These are phyloP conservation scores for Termitomyces titanicus DNA, from an alignment of 768 basidiomycete species.

Conservation along the genomic window DNA sequence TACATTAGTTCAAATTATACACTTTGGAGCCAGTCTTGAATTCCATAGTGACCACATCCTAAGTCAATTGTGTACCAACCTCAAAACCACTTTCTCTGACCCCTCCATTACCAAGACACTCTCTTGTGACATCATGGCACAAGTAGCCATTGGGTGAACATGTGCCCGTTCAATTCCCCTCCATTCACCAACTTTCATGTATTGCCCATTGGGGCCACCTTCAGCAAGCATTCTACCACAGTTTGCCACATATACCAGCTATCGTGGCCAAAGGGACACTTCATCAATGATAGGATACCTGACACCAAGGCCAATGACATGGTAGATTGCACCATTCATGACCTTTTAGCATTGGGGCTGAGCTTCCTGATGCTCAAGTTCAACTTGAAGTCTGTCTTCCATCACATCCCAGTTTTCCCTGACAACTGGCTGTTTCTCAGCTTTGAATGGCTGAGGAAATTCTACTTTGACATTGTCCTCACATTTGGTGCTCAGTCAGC, in stretches of 20 bases:
- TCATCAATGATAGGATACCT: slow-evolving; percentile 28
- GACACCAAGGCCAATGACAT: slow-evolving; percentile 25
- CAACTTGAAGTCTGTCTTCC: slow-evolving; percentile 33
- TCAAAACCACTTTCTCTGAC: too few species aligned
- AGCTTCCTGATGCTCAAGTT: slow-evolving; percentile 30
- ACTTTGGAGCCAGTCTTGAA: slow-evolving; percentile 23
- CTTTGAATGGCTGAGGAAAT: too few species aligned
- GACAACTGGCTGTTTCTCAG: slow-evolving; percentile 30
- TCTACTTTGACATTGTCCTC: too few species aligned
- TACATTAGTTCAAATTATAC: slow-evolving; percentile 26
- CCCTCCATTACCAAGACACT: slow-evolving; percentile 10
- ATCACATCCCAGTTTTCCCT: slow-evolving; percentile 28
- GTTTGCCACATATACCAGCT: slow-evolving; percentile 24
- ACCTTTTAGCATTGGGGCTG: slow-evolving; percentile 21
- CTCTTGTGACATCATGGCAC: slow-evolving; percentile 3
- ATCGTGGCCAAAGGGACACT: slow-evolving; percentile 14
- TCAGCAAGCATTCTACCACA: slow-evolving; percentile 21
- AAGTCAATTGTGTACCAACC: slow-evolving; percentile 16
- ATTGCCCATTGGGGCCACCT: slow-evolving; percentile 23
- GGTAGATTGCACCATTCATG: slow-evolving; percentile 17
- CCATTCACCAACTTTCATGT: slow-evolving; percentile 18
- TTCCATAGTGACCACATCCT: slow-evolving; percentile 16
- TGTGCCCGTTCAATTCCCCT: slow-evolving; percentile 17
- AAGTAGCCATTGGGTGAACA: background rate
- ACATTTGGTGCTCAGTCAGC: too few species aligned